phyloP scores from a whole-genome alignment of 208 protist genomes.

The Leishmania gerbilli region DNA sequence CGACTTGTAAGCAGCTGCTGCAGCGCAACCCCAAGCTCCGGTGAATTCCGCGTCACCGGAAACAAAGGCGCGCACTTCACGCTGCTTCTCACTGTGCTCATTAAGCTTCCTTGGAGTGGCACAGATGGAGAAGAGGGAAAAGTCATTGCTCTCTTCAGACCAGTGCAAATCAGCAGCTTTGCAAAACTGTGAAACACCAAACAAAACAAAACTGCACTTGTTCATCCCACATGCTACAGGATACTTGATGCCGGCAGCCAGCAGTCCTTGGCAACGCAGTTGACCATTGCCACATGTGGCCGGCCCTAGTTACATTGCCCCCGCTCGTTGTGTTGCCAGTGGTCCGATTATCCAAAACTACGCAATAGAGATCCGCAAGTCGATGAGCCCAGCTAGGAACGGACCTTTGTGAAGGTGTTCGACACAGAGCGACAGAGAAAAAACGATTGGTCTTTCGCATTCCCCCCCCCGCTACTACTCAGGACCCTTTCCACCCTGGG shows the following conservation, averaged over 20 bases:
- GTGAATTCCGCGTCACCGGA: background rate
- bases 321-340: background rate
- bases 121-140: background rate
- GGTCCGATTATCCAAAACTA: background rate
- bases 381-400: background rate
- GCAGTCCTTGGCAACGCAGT: background rate
- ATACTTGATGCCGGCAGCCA: background rate
- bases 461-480: background rate
- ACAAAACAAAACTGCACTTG: background rate
- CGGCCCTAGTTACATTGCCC: no score
- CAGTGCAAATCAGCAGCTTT: background rate
- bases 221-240: background rate
- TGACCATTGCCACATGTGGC: background rate
- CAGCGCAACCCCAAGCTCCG: no score
- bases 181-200: background rate
- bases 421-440: background rate
- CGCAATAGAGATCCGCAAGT: background rate
- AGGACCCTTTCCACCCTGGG: background rate
- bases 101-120: background rate
- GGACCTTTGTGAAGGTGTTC: background rate
- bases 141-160: background rate
- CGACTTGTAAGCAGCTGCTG: background rate
- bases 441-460: background rate
- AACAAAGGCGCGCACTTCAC: background rate
- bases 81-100: background rate